A percentile compares a stretch with the other conserved stretches of the same genome.
phyloP scores from a whole-genome alignment of 768 basidiomycete species.

The Tylopilus intermedius region DNA sequence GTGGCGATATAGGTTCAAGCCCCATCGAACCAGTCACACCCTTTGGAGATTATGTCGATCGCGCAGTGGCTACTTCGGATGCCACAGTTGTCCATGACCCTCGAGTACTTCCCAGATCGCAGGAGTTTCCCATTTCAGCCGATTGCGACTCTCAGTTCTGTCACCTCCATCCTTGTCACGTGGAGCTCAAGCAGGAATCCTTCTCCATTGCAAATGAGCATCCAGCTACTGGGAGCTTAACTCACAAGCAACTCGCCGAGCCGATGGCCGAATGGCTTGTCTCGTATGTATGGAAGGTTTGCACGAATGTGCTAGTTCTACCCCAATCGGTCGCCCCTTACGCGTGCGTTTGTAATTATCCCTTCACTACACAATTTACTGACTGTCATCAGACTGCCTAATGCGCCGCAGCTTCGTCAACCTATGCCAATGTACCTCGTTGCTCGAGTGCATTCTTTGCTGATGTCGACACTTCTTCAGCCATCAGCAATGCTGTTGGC shows the following conservation, averaged over 20 bases:
- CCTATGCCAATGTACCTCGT: constrained; percentile 45
- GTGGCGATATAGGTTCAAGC: constrained; percentile 56
- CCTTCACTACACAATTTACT: constrained; percentile 2
- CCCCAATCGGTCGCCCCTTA: constrained; percentile 49
- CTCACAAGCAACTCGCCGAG: constrained; percentile 70
- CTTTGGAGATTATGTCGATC: constrained; percentile 72
- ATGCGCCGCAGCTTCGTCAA: constrained; percentile 31
- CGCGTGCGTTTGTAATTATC: constrained; percentile 41
- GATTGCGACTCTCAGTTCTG: constrained; percentile 26
- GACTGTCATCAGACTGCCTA: constrained; percentile 24
- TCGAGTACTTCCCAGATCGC: constrained; percentile 14
- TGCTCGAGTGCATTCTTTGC: constrained; percentile 61
- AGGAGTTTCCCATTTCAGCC: constrained; percentile 22
- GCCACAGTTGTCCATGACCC: constrained; percentile 23
- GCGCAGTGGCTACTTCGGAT: constrained; percentile 50
- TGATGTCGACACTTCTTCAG: constrained; percentile 75
- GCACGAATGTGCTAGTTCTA: constrained; percentile 65
- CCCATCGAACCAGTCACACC: constrained; percentile 73
- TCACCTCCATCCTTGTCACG: constrained; percentile 14
- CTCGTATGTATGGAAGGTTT: constrained; percentile 76
- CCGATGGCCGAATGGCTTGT: constrained; percentile 78
- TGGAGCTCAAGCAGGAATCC: constrained; percentile 18
- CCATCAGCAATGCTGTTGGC: constrained; percentile 77
- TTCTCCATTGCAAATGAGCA: constrained; percentile 40
- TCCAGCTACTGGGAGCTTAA: constrained; percentile 36